phyloP scores from a whole-genome alignment of 768 basidiomycete genomes.

The Tylopilus subfusipes region DNA sequence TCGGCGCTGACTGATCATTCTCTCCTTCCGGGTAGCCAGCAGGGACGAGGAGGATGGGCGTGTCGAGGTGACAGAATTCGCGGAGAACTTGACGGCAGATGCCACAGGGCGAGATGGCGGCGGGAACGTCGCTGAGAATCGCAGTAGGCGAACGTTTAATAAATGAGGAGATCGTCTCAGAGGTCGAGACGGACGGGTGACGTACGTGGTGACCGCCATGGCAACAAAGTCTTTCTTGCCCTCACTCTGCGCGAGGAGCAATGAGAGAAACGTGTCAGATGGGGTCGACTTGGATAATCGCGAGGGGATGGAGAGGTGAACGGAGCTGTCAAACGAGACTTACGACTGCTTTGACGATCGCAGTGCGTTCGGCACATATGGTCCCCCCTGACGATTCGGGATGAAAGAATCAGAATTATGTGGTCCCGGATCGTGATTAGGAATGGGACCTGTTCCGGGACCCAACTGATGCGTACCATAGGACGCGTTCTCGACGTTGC shows the following conservation, averaged over 20 bases:
- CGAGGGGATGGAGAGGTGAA: neutral
- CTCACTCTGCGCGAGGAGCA: conserved; percentile 57
- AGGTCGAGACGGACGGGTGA: conserved; percentile 3
- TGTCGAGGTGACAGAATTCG: conserved; percentile 75
- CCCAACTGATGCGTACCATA: conserved; percentile 54
- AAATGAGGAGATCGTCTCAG: neutral
- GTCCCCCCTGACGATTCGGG: conserved; percentile 52
- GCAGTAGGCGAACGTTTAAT: neutral
- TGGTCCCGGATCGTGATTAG: neutral
- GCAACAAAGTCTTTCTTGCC: conserved; percentile 67
- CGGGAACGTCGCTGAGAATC: conserved; percentile 58
- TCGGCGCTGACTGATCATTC: conserved; percentile 17
- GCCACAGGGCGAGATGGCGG: conserved; percentile 81
- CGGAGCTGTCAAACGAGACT: conserved; percentile 25
- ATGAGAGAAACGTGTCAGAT: neutral
- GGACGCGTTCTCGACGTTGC: conserved; percentile 92
- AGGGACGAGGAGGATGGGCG: conserved; percentile 71
- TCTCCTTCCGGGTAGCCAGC: conserved; percentile 51
- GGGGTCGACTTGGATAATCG: too few relatives aligned
- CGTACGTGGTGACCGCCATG: conserved; percentile 78
- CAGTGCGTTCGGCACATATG: conserved; percentile 94
- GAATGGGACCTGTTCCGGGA: neutral
- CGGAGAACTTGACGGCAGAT: conserved; percentile 89
- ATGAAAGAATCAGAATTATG: neutral
- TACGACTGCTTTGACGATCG: conserved; percentile 91